A percentile compares a stretch with the other conserved stretches of the same genome.
Evolutionary conservation across 345 rosid genomes (phyloP).

Genomic region (Psidium friedrichsthalianum): DNA sequence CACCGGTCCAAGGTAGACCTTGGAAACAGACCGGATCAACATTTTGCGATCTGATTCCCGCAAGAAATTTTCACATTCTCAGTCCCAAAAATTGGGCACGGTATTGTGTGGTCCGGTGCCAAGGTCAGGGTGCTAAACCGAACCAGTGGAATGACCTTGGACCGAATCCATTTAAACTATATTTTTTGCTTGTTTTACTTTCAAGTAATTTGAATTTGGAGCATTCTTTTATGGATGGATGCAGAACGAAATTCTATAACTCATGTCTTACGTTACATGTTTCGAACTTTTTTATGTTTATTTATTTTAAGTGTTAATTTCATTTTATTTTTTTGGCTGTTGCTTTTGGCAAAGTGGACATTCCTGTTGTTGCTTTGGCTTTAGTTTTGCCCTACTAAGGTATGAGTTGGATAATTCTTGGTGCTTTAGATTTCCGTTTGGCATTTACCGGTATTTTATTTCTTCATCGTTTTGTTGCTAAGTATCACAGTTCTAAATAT

Average conservation of each 20-base stretch:
- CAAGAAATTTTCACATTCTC: background rate
- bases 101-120: background rate
- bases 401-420: background rate
- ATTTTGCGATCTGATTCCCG: background rate
- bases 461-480: background rate
- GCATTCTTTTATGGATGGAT: background rate
- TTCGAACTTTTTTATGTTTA: background rate
- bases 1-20: background rate
- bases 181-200: background rate
- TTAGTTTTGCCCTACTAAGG: background rate
- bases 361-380: background rate
- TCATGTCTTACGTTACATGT: background rate
- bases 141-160: background rate
- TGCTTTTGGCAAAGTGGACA: background rate
- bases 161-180: background rate
- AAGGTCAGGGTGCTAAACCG: background rate
- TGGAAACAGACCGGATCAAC: background rate
- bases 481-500: background rate
- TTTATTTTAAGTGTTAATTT: background rate
- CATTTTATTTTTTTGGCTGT: background rate
- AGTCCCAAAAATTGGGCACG: background rate
- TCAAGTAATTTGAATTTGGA: background rate
- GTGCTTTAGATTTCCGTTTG: background rate
- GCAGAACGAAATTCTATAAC: background rate
- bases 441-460: background rate